Evolutionary conservation across 768 basidiomycete genomes (phyloP), one percentile per base, ranked within the genome.

Genomic region (Amanita rubescens): DNA sequence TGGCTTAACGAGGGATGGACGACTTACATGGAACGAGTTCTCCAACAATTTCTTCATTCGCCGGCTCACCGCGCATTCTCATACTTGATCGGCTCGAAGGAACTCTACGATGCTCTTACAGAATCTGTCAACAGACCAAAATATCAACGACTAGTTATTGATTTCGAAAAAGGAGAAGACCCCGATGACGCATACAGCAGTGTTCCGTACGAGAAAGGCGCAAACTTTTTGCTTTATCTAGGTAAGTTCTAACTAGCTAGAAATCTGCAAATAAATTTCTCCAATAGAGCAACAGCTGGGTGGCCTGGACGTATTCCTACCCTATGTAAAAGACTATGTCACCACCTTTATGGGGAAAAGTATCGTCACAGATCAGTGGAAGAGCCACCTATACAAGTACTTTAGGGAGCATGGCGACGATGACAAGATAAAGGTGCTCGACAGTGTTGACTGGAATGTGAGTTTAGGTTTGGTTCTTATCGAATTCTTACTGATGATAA

Each of bases 1-100:
- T 91, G 89, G 88, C 79, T 93, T 35, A 93, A 92, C 65, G 89
- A 94, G 71, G 87, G 92, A 24, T 94, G 90, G 87, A 96, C 94
- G 30, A 94, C 90, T 0, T 97, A 94, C 63, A 84, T 90, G 27
- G 94, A 98, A 65, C 83, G 93, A 14, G 69, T 95, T 7, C 71
- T 95, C 42, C 81, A 81, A 45, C 76, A 84, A 57, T 69, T 75
- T 42, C 71, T 93, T 3, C 81, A 90, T 63, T 79, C 86, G 0
- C 81, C 87, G 15, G 82, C 83, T 2, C 81, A 85, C 47, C 83
- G 93, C 39, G 90, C 82, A 15, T 88, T 97, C 62, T 80, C 82
- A 7, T 95, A 77, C 67, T 71, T 90, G 55, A 85, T 88, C 54
- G 93, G 92, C 2, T 72, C 75, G 17, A 89, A 87, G 56, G 75